Evolutionary conservation across 208 protist genomes (phyloP).

Genomic region (Leishmania lainsoni): DNA sequence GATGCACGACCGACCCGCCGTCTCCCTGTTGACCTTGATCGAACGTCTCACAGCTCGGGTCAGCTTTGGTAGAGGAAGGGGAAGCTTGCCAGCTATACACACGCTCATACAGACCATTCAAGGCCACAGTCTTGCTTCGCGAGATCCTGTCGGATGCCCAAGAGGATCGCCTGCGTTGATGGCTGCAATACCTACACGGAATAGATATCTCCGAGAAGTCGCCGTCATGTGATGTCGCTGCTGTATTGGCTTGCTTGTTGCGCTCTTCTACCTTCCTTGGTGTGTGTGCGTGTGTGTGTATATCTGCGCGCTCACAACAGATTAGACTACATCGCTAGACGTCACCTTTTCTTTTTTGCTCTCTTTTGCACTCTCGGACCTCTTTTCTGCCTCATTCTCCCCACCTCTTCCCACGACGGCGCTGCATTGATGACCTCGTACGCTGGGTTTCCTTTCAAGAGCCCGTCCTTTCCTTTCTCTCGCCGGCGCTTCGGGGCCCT

Average conservation of each 20-base stretch:
- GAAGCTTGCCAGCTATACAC: background rate
- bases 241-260: background rate
- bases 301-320: background rate
- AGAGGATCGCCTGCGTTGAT: background rate
- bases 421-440: background rate
- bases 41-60: background rate
- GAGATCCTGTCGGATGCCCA: background rate
- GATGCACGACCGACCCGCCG: background rate
- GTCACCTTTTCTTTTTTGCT: too few species aligned
- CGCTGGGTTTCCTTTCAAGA: too few species aligned
- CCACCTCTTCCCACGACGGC: background rate
- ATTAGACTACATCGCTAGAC: background rate
- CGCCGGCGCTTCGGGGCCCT: background rate
- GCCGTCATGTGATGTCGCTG: background rate
- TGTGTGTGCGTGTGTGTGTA: conserved; percentile 5
- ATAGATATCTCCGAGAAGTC: background rate
- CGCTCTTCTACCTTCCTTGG: background rate
- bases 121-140: background rate
- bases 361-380: background rate
- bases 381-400: background rate
- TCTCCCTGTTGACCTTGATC: background rate
- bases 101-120: background rate
- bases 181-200: background rate
- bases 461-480: too few species aligned
- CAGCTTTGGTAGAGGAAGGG: background rate